Conservation (phyloP, 2,329 filamentous ascomycete genomes). For the Pseudopyricularia javanii region DNA sequence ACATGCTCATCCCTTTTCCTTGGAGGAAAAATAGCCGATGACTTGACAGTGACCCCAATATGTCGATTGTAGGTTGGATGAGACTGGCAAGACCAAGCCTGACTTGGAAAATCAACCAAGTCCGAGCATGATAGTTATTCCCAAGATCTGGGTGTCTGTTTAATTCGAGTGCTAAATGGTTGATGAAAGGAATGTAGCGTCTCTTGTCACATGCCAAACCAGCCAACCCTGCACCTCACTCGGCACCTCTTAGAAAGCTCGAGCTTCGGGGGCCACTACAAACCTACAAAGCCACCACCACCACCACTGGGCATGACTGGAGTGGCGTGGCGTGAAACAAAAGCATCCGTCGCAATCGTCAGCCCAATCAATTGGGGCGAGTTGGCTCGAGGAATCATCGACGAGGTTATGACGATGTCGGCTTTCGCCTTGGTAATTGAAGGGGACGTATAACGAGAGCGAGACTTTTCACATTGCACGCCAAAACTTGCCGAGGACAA, state of each 20-base stretch:
- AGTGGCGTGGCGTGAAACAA: background rate
- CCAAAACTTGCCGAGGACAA: background rate
- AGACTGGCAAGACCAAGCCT: too few relatives aligned
- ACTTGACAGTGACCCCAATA: too few relatives aligned
- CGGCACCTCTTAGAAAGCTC: background rate
- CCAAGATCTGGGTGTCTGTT: too few relatives aligned
- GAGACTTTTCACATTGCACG: background rate
- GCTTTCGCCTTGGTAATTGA: background rate
- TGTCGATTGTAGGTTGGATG: too few relatives aligned
- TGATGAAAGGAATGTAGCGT: too few relatives aligned
- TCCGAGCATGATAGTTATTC: too few relatives aligned
- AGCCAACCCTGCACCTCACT: background rate
- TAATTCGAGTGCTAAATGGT: too few relatives aligned
- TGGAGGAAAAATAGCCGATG: too few relatives aligned
- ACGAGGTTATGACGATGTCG: background rate
- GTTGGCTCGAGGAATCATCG: too few relatives aligned
- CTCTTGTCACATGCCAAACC: background rate
- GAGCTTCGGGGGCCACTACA: background rate
- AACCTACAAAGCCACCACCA: background rate
- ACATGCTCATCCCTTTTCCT: background rate
- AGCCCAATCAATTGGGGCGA: too few relatives aligned
- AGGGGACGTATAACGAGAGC: background rate
- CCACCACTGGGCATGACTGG: background rate
- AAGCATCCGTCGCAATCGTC: too few relatives aligned
- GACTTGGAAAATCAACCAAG: too few relatives aligned